Conservation (phyloP, 345 rosid genomes). For the Jatropha curcas region DNA sequence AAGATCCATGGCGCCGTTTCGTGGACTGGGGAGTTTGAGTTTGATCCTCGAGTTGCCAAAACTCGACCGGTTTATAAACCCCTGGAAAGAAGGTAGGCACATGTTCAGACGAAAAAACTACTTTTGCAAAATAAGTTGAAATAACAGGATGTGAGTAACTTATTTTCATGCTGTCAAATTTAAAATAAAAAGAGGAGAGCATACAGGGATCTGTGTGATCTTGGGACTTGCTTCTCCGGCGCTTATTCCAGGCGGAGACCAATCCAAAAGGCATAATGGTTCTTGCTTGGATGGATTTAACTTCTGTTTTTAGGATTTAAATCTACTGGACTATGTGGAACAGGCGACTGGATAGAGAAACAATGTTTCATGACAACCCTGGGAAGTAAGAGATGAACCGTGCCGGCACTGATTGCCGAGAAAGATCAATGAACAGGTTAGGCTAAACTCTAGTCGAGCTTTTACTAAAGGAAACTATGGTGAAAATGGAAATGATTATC, state of each 20-base stretch:
- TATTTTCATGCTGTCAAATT: slow-evolving; percentile 32
- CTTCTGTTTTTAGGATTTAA: slow-evolving; percentile 4
- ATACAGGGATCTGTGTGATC: slow-evolving; percentile 85
- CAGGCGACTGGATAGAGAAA: slow-evolving; percentile 12
- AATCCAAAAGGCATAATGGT: slow-evolving; percentile 71
- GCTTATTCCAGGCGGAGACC: slow-evolving; percentile 93
- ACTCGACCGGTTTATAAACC: slow-evolving; percentile 67
- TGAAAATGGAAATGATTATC: slow-evolving; percentile 26
- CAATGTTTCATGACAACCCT: slow-evolving; percentile 10
- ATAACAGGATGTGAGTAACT: neutral
- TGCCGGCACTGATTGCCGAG: slow-evolving; percentile 18
- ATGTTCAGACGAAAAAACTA: slow-evolving; percentile 5
- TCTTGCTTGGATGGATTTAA: neutral
- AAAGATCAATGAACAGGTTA: slow-evolving; percentile 7
- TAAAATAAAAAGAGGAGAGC: slow-evolving; percentile 35
- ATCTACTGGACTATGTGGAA: slow-evolving; percentile 16
- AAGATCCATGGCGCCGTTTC: slow-evolving; percentile 56
- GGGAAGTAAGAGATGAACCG: neutral
- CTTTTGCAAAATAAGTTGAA: slow-evolving; percentile 3
- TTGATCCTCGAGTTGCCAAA: slow-evolving; percentile 71
- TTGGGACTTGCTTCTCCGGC: slow-evolving; percentile 84
- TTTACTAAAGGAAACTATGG: neutral
- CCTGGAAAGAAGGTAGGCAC: slow-evolving; percentile 45
- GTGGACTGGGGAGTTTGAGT: slow-evolving; percentile 37
- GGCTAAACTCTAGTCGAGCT: neutral